Base-by-base conservation (phyloP, 768 basidiomycete species). In the Coprinopsis cinerea region DNA sequence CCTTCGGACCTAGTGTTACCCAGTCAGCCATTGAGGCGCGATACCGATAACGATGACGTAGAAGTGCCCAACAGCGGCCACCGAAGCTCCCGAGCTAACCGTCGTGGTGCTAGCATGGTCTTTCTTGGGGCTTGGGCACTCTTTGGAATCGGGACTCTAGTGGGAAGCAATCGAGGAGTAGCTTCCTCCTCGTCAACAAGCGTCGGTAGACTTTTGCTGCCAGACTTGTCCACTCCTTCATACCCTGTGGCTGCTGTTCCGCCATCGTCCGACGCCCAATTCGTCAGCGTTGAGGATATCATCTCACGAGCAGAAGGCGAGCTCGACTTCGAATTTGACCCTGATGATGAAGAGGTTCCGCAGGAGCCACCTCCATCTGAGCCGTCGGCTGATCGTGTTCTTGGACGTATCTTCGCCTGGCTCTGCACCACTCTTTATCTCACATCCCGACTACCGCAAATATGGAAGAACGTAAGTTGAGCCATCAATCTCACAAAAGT, bases 321-420 rank as follows among this genome's bases (percentile, higher is more conserved):
- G 20, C 4, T 45, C 15, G 20, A 28, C 28, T 32, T 32, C 22
- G 13, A 32, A 14, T 17, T 20, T n/a, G n/a, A 7, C 11, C 20
- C 44, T 20, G 50, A 43, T n/a, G 43, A 44, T 11, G 44, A 40
- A 20, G 20, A 14, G 14, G 52, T 60, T 14, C 52, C 57, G n/a
- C 55, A 61, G 22, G 59, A 61, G 35, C 61, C 59, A 35, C 56
- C 54, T 41, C 52, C 48, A 41, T 59, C 57, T 30, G 58, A 65
- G 39, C 61, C 62, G 7, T 60, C 61, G 35, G 65, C 63, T 46
- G 78, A 92, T 59, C 85, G 79, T 42, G 61, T 92, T 22, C 68
- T 98, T 43, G 96, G 96, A 1, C 84, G 96, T 2, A 79, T 92
- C 47, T 92, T 88, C 48, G 94, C 96, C 7, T 99, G 96, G 96